Base-by-base conservation (phyloP, 371 early-diverging fungal species). In the Fennellomyces sp. region DNA sequence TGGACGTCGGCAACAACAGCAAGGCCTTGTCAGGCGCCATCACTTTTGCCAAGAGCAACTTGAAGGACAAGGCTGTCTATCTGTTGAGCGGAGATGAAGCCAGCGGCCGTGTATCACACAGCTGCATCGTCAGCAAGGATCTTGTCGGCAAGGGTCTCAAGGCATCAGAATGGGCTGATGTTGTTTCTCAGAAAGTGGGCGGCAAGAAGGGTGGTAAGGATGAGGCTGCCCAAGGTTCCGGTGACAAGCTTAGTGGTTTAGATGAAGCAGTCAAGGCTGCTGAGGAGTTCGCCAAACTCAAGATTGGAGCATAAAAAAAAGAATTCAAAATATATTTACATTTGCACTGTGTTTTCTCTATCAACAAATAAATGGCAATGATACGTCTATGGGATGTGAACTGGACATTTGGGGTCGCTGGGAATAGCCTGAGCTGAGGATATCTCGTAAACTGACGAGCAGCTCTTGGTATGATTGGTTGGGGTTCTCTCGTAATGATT, bases 121-220 rank as follows among this genome's bases (percentile, higher is more conserved):
- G 86, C 72, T 93, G 95, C 66, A 83, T 93, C 56, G 95, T 96
- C 13, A 84, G 90, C 66, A 90, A 92, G 61, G 58, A 41, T 33
- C 68, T 83, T 19, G 74, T 86, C 28, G 69, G 72, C 60, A 85
- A 81, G 81, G 95, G 89, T 3, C 76, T 98, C 51, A 93, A 90
- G 81, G 98, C 97, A 19, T 85, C 80, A 25, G 93, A 91, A 31
- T 98, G 97, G 98, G 94, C 94, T 45, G 77, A 76, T 11, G 87
- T 86, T 19, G 94, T 97, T 8, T 74, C 89, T 38, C 81, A 87
- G 56, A 81, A 85, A 28, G 82, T 97, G 35, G 94, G 93, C 26
- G 98, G 97, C 58, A 95, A 95, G 80, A 88, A 87, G 69, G 94
- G 94, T 42, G 95, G 95, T 65, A 92, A 91, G 65, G 91, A 89